Evolutionary conservation across 2,329 filamentous ascomycete genomes (phyloP).

Genomic region (Penicillium griseofulvum): DNA sequence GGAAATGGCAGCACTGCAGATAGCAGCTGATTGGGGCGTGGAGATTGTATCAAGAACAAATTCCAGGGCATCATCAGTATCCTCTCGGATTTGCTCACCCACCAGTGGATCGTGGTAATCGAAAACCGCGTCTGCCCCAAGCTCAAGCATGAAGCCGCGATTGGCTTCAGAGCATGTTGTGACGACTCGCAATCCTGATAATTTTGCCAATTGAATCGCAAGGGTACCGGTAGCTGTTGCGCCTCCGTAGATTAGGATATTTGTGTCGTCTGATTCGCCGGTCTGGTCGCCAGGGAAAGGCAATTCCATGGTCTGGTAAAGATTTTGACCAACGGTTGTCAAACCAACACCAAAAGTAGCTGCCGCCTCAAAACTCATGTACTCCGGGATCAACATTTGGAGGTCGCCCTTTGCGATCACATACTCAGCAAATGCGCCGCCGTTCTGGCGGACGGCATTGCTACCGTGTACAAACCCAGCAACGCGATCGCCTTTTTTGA

Average conservation of each 20-base stretch:
- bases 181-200: conserved; percentile 25
- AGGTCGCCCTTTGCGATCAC: conserved; percentile 52
- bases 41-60: conserved; percentile 24
- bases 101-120: conserved; percentile 32
- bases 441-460: conserved; percentile 38
- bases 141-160: conserved; percentile 16
- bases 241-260: conserved; percentile 35
- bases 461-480: conserved; percentile 51
- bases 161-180: conserved; percentile 25
- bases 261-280: background rate
- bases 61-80: conserved; percentile 20
- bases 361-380: conserved; percentile 51
- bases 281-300: conserved; percentile 19
- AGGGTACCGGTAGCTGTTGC: conserved; percentile 38
- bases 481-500: conserved; percentile 53
- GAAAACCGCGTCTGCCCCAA: conserved; percentile 35
- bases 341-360: conserved; percentile 53
- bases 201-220: conserved; percentile 42
- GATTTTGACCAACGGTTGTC: conserved; percentile 50
- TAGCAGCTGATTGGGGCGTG: conserved; percentile 16
- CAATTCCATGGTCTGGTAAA: conserved; percentile 34
- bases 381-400: conserved; percentile 46
- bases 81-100: conserved; percentile 28
- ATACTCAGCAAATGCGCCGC: conserved; percentile 55
- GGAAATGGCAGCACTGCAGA: conserved; percentile 21